These are phyloP conservation scores for Pseudotsuga menziesii DNA, from an alignment of 75 land plant genomes.

Conservation along the genomic window DNA sequence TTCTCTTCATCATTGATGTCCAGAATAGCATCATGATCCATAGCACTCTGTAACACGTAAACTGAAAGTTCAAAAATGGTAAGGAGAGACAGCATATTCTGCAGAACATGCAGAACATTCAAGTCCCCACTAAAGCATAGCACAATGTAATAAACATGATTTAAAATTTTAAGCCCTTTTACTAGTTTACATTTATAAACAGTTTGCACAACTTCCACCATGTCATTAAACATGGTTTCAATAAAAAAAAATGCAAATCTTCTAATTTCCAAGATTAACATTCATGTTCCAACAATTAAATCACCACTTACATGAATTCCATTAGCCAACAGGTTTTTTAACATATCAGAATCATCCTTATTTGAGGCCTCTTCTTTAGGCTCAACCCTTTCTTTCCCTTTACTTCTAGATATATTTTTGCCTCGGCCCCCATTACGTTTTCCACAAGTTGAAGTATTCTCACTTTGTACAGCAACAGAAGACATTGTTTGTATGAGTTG, in stretches of 20 bases:
- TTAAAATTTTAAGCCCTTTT: not conserved
- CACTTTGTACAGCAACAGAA: not conserved
- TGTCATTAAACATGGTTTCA: not conserved
- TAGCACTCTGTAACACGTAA: conserved; percentile 59
- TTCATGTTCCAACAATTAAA: conserved; percentile 3
- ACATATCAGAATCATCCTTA: conserved; percentile 72
- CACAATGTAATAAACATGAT: not conserved
- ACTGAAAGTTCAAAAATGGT: not conserved
- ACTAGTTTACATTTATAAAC: not conserved
- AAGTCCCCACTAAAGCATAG: conserved; percentile 9
- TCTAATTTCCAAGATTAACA: not conserved
- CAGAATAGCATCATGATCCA: conserved; percentile 93
- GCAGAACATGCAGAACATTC: conserved; percentile 3
- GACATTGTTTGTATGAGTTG: conserved; percentile 13
- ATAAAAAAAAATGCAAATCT: not conserved
- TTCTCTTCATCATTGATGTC: conserved; percentile 80
- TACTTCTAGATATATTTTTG: conserved; percentile 12
- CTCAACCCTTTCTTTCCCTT: conserved; percentile 31
- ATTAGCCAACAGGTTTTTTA: conserved; percentile 73
- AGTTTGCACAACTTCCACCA: not conserved
- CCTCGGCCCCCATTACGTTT: not conserved
- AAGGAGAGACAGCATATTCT: not conserved
- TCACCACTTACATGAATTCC: conserved; percentile 82
- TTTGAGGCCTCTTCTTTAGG: conserved; percentile 18
- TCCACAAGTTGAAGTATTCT: not conserved